Percentiles rank a stretch among this genome's conserved stretches.
Conservation (phyloP, 1,284 basidiomycete species). For the Apiotrichum gracile region DNA sequence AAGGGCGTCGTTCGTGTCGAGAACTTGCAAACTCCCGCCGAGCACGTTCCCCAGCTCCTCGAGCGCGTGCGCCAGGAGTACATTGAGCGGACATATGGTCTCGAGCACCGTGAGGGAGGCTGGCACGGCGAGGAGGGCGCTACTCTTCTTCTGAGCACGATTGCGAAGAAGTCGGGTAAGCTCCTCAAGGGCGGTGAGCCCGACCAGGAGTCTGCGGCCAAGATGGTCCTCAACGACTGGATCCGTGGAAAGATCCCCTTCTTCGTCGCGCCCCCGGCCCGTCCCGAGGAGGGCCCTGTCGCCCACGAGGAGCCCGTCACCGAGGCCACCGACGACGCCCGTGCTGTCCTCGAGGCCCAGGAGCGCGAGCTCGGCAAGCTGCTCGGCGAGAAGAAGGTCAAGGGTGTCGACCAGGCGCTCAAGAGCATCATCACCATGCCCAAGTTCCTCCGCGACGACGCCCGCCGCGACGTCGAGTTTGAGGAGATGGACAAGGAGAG, state of each 20-base stretch:
- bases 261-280: conserved; percentile 50
- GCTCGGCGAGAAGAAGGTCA: conserved; percentile 48
- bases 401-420: conserved; percentile 55
- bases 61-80: conserved; percentile 87
- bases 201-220: conserved; percentile 84
- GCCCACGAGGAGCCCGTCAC: conserved; percentile 25
- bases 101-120: conserved; percentile 56
- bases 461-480: conserved; percentile 41
- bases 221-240: conserved; percentile 96
- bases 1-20: conserved; percentile 98
- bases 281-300: conserved; percentile 31
- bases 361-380: conserved; percentile 43
- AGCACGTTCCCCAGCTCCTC: conserved; percentile 86
- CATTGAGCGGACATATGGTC: conserved; percentile 81
- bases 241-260: conserved; percentile 72
- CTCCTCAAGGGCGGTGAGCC: conserved; percentile 92
- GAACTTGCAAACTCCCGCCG: conserved; percentile 86
- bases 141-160: conserved; percentile 72
- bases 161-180: conserved; percentile 87
- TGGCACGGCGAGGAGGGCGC: conserved; percentile 52
- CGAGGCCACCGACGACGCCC: conserved; percentile 25
- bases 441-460: conserved; percentile 51
- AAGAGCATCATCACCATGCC: conserved; percentile 54
- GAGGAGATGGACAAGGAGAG: conserved; percentile 38
- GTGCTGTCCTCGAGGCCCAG: conserved; percentile 41